phyloP scores from a whole-genome alignment of 768 basidiomycete genomes.

The Pleurotus cornucopiae region DNA sequence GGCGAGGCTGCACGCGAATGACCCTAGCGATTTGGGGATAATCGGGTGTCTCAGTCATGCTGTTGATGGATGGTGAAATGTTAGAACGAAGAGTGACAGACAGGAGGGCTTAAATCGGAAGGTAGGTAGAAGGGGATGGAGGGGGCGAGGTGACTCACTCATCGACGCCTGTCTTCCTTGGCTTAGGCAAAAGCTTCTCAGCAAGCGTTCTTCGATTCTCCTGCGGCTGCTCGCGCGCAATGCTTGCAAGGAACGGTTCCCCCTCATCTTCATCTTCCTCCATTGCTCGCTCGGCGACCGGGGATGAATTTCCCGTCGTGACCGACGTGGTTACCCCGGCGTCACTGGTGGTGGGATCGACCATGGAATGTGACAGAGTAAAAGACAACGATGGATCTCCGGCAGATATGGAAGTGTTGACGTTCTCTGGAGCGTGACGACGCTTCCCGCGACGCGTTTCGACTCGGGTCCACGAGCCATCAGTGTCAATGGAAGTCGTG shows the following conservation, averaged over 20 bases:
- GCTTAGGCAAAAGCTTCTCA: constrained; percentile 61
- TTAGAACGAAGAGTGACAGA: constrained; percentile 6
- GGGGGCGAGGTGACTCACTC: constrained; percentile 45
- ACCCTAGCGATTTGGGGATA: constrained; percentile 55
- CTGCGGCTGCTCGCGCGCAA: constrained; percentile 16
- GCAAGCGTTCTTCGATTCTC: constrained; percentile 44
- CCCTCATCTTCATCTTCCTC: constrained; percentile 20
- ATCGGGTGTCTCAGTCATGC: constrained; percentile 63
- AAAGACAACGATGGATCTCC: neutral
- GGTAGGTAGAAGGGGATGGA: constrained; percentile 10
- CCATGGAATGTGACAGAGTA: constrained; percentile 9
- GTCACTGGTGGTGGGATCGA: constrained; percentile 42
- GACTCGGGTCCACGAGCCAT: constrained; percentile 73
- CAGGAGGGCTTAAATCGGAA: neutral
- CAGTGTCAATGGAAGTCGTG: constrained; percentile 42
- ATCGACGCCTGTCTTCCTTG: constrained; percentile 62
- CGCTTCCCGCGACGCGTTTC: constrained; percentile 35
- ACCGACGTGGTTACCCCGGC: constrained; percentile 47
- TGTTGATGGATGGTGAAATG: constrained; percentile 21
- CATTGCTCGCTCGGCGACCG: constrained; percentile 26
- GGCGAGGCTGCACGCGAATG: constrained; percentile 57
- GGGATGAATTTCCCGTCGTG: constrained; percentile 29
- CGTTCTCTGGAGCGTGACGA: constrained; percentile 13
- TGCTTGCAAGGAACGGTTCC: constrained; percentile 19
- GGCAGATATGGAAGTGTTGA: constrained; percentile 9